phyloP scores from a whole-genome alignment of 768 basidiomycete genomes.

The Hericium erinaceus region DNA sequence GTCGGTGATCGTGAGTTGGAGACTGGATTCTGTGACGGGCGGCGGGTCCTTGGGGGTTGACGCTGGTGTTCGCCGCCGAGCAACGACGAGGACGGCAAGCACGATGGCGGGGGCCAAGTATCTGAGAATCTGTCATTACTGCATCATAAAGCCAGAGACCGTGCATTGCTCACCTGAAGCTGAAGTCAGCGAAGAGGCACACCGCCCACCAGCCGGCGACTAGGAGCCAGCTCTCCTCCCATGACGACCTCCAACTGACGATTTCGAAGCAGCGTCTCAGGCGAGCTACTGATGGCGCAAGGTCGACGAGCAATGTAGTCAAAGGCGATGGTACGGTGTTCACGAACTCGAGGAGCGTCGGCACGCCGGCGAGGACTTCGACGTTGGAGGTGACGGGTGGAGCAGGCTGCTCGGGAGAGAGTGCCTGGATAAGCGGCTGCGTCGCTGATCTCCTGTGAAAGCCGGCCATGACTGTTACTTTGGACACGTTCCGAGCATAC shows the following conservation, averaged over 20 bases:
- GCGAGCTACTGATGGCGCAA: conserved; percentile 43
- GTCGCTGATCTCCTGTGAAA: not conserved
- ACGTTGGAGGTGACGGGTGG: not conserved
- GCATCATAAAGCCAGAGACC: not conserved
- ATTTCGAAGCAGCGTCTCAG: conserved; percentile 37
- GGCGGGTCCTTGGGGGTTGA: conserved; percentile 14
- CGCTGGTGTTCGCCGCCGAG: conserved; percentile 15
- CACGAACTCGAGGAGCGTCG: conserved; percentile 37
- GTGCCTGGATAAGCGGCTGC: not conserved
- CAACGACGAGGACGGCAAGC: conserved; percentile 29
- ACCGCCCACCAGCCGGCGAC: conserved; percentile 71
- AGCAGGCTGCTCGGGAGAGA: not conserved
- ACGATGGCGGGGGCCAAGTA: conserved; percentile 49
- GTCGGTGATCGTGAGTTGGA: conserved; percentile 52
- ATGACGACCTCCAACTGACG: conserved; percentile 45
- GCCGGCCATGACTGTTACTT: not conserved
- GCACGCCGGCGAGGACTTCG: conserved; percentile 5
- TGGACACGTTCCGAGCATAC: too few species aligned
- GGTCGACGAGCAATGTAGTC: conserved; percentile 48
- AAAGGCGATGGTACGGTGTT: conserved; percentile 53
- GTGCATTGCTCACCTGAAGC: conserved; percentile 37
- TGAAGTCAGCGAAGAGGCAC: conserved; percentile 42
- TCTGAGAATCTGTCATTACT: conserved; percentile 23
- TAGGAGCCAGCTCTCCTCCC: conserved; percentile 57
- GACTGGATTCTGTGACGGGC: conserved; percentile 43